Conservation (phyloP, 2,329 filamentous ascomycete species). For the Gaeumannomyces sp. region DNA sequence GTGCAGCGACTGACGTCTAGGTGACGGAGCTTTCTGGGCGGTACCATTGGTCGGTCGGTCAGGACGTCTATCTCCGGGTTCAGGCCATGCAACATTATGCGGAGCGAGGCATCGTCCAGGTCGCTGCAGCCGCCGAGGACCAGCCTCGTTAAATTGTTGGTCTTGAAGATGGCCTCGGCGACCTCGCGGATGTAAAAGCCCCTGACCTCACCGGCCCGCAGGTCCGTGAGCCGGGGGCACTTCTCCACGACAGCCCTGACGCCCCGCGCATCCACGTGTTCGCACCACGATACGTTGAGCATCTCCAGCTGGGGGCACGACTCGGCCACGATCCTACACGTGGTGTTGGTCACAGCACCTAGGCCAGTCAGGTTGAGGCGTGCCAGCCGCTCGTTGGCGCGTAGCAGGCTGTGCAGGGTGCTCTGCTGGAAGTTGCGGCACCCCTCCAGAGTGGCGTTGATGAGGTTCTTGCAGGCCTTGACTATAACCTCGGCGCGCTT, state of each 20-base stretch:
- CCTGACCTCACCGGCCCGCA: constrained; percentile 74
- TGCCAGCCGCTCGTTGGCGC: constrained; percentile 68
- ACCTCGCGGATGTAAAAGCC: constrained; percentile 72
- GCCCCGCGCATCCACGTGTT: constrained; percentile 72
- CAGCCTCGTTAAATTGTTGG: constrained; percentile 77
- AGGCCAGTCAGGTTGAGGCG: constrained; percentile 83
- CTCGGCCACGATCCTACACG: constrained; percentile 78
- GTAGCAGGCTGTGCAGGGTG: constrained; percentile 71
- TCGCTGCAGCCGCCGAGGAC: constrained; percentile 74
- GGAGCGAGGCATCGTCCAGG: constrained; percentile 67
- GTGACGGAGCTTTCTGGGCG: constrained; percentile 72
- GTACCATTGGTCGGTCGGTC: constrained; percentile 68
- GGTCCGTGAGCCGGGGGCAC: constrained; percentile 68
- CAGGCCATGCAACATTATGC: constrained; percentile 67
- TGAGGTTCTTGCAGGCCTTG: constrained; percentile 79
- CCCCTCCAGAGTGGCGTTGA: constrained; percentile 82
- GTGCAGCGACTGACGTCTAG: constrained; percentile 78
- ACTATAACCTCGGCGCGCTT: constrained; percentile 71
- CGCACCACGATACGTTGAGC: constrained; percentile 91
- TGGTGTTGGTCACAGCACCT: constrained; percentile 70
- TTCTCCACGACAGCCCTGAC: constrained; percentile 65
- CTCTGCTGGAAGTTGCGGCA: constrained; percentile 76
- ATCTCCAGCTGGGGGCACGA: constrained; percentile 76
- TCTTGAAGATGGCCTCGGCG: constrained; percentile 67
- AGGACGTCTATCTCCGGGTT: constrained; percentile 76